Base-by-base conservation (phyloP, 1,284 basidiomycete species). In the Ustilago loliicola region DNA sequence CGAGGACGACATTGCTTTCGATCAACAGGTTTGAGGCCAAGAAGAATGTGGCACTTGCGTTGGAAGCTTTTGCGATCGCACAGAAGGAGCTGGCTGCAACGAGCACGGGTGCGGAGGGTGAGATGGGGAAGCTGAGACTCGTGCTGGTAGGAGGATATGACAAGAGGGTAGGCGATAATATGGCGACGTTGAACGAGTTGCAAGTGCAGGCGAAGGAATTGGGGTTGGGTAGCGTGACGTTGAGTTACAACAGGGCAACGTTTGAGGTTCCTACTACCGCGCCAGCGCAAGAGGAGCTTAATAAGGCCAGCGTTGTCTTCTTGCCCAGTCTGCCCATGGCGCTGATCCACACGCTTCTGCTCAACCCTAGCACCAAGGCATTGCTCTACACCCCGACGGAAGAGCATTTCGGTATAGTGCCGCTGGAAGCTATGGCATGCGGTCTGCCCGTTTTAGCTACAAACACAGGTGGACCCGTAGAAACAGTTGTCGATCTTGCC, bases 361-460 rank as follows among this genome's bases (percentile, higher is more conserved):
- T 75, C 17, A 73, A 79, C 56, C 58, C 61, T 5, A 36, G 54
- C 23, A 76, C 77, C 13, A 62, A 62, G 6, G 80, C 72, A 8
- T 89, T 99, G 0, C 89, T 98, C 3, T 99, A 99, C 87, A 99
- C 97, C 0, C 96, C 97, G 0, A 89, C 91, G 1, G 96, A 97
- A 86, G 96, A 99, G 85, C 96, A 99, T 87, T 97, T 99, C 85
- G 96, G 96, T 1, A 98, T 99, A 80, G 96, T 93, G 0, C 96
- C 96, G 0, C 90, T 98, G 6, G 97, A 99, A 86, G 96, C 91
- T 0, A 98, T 98, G 95, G 90, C 92, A 2, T 95, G 93, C 72
- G 94, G 94, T 1, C 86, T 98, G 0, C 95, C 95, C 0, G 93
- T 99, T 0, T 87, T 99, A 7, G 95, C 95, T 0, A 94, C 93